A percentile compares a stretch with the other conserved stretches of the same genome.
phyloP scores from a whole-genome alignment of 2,329 filamentous ascomycete species.

The Microdochium bolleyi region DNA sequence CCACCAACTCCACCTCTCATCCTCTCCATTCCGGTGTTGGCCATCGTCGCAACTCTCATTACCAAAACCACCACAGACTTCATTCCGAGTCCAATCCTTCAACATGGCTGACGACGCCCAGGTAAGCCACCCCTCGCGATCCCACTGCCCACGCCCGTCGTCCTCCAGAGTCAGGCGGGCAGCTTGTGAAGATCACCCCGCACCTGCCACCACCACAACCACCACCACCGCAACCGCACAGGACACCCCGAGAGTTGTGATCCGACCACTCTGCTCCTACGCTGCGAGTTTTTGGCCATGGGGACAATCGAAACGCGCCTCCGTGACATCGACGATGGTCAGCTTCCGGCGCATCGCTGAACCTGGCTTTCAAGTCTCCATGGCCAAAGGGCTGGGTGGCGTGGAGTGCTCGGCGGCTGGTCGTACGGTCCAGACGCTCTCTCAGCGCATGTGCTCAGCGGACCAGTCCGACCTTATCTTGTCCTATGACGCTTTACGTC shows the following conservation, averaged over 20 bases:
- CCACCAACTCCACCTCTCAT: conserved; percentile 16
- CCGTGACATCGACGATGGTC: neutral
- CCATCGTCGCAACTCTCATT: conserved; percentile 19
- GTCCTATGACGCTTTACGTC: too few relatives aligned
- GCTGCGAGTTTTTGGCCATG: neutral
- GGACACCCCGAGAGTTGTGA: neutral
- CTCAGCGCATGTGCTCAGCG: neutral
- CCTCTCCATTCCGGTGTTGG: conserved; percentile 16
- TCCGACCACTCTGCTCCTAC: neutral
- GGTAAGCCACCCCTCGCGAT: conserved; percentile 30
- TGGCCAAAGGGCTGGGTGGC: neutral
- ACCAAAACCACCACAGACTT: conserved; percentile 8
- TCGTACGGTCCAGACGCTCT: neutral
- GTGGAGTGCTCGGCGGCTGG: neutral
- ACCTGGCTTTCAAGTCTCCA: too few relatives aligned
- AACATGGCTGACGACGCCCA: conserved; percentile 49
- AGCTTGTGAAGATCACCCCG: conserved; percentile 13
- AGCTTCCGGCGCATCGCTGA: neutral
- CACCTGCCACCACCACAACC: conserved; percentile 3
- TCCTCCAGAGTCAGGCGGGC: neutral
- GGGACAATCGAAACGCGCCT: neutral
- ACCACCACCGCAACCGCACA: neutral
- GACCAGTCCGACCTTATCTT: neutral
- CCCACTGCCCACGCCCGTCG: neutral
- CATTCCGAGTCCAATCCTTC: conserved; percentile 31